Base-by-base conservation (phyloP, 208 protist species). In the Angomonas deanei region DNA sequence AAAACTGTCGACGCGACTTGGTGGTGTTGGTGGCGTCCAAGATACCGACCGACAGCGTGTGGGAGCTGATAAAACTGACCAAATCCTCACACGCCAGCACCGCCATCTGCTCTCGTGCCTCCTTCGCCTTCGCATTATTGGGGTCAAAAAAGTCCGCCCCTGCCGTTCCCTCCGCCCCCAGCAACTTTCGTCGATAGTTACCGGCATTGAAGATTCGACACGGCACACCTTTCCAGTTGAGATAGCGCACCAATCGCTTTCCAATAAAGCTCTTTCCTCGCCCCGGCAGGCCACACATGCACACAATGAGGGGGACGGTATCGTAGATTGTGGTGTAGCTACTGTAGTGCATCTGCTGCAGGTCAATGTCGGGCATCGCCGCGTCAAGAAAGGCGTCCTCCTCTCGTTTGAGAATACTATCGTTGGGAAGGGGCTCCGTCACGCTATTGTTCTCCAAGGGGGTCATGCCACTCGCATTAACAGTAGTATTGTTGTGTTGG, bases 1-100 rank as follows among this genome's bases (percentile, higher is more conserved):
- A 55, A 61, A 78, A 73, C 19, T 53, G 13, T 11, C 93, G 76
- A 15, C 93, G 85, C 59, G 72, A 74, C 28, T 63, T 70, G 17
- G 88, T 96, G 15, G 91, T 96, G 73, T 97, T 97, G 19, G 93
- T 97, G 1, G 91, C 93, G 54, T 97, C 93, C 52, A 97, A 82
- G 32, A 97, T 87, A 42, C 89, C 92, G 4, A 96, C 75, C n/a
- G 85, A 82, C 42, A 80, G 57, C 4, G 62, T n/a, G 66, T 93
- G 75, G 1, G 62, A 54, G 26, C 50, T 46, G 48, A 97, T 79
- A 77, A 93, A 97, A n/a, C 70, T 23, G 28, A 94, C 70, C 6
- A 94, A 70, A 47, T 93, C 90, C 19, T 87, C 75, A 64, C 79
- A 93, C 15, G 92, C 88, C 15, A 95, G 67, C 65, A 88, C 67